Conservation (phyloP, 768 basidiomycete genomes). For the Wakefieldia striispora region DNA sequence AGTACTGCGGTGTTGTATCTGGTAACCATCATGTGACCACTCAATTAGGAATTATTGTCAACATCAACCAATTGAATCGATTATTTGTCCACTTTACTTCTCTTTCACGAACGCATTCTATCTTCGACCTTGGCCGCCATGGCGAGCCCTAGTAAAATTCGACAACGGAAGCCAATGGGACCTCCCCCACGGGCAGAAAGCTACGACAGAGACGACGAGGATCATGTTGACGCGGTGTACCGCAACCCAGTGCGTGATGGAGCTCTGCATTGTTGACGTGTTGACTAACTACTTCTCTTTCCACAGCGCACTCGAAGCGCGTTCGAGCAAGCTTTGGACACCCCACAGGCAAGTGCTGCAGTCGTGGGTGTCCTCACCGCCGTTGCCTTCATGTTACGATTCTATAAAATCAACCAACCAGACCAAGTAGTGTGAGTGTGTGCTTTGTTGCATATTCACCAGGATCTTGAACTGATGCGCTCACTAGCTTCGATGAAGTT, state of each 20-base stretch:
- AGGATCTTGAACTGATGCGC: slow-evolving; percentile 4
- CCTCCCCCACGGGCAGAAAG: slow-evolving; percentile 19
- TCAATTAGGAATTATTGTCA: slow-evolving; percentile 2
- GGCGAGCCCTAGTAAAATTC: slow-evolving; percentile 33
- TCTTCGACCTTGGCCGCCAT: slow-evolving; percentile 19
- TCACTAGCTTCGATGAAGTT: slow-evolving; percentile 87
- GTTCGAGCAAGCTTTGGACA: slow-evolving; percentile 62
- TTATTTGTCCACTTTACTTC: slow-evolving; percentile 1
- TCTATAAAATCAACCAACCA: slow-evolving; percentile 93
- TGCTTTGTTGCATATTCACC: not conserved
- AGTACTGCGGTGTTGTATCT: no score
- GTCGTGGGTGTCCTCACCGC: slow-evolving; percentile 66
- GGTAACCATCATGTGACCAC: slow-evolving; percentile 22
- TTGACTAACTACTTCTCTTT: slow-evolving; percentile 12
- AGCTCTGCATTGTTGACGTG: not conserved
- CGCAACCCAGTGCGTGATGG: slow-evolving; percentile 45
- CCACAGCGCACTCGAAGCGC: slow-evolving; percentile 57
- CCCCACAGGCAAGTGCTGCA: slow-evolving; percentile 56
- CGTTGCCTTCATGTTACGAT: slow-evolving; percentile 79
- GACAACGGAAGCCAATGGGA: slow-evolving; percentile 25
- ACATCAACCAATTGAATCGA: not conserved
- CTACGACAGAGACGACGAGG: slow-evolving; percentile 46
- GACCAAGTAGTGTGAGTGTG: slow-evolving; percentile 87
- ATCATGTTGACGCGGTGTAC: slow-evolving; percentile 48
- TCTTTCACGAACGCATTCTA: not conserved